These are phyloP conservation scores for Creolimax fragrantissima DNA, from an alignment of 78 protist genomes.

Conservation along the genomic window DNA sequence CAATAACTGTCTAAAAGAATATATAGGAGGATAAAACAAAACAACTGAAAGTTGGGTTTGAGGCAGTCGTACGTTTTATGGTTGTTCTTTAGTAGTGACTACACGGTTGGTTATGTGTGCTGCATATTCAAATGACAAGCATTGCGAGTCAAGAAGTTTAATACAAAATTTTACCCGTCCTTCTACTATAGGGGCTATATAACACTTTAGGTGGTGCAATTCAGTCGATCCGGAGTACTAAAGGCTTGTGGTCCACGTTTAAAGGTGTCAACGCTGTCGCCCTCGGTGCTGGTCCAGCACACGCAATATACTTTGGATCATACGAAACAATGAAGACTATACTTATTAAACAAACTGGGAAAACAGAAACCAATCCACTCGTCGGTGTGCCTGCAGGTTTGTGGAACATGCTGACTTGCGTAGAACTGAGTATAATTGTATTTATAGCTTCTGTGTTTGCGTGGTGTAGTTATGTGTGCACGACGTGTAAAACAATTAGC, in stretches of 20 bases:
- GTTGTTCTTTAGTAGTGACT: too few relatives aligned
- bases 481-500: too few relatives aligned
- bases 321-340: constrained; percentile 23
- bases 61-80: too few relatives aligned
- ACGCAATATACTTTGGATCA: constrained; percentile 43
- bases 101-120: too few relatives aligned
- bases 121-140: too few relatives aligned
- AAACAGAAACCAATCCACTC: neutral
- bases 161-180: too few relatives aligned
- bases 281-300: constrained; percentile 51
- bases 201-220: neutral
- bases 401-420: neutral
- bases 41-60: too few relatives aligned
- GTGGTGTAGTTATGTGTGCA: too few relatives aligned
- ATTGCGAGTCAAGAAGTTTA: too few relatives aligned
- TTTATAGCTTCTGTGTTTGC: too few relatives aligned
- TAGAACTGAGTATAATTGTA: neutral
- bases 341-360: neutral
- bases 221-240: neutral
- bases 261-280: constrained; percentile 20
- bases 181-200: neutral
- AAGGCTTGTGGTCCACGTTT: neutral
- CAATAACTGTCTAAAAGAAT: too few relatives aligned
- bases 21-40: too few relatives aligned
- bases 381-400: constrained; percentile 7